These are phyloP conservation scores for Starmerella geochares DNA, from an alignment of 805 yeast genomes.

Conservation along the genomic window DNA sequence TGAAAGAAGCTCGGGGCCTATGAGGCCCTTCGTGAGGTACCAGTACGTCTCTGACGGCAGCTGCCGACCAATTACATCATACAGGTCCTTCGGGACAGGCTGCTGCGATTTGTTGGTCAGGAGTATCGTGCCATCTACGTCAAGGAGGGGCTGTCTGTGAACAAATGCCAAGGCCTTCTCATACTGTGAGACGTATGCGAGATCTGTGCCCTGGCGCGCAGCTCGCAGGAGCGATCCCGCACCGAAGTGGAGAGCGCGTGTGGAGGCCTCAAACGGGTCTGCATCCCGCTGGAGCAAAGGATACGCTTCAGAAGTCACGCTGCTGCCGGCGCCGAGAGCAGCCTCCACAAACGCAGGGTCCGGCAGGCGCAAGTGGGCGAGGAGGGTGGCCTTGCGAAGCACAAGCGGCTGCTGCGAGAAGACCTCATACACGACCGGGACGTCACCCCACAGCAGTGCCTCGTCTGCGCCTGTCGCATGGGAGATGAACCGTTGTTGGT, in stretches of 20 bases:
- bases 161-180: conserved; percentile 61
- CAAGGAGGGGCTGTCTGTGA: conserved; percentile 64
- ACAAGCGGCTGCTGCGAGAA: conserved; percentile 57
- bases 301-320: conserved; percentile 11
- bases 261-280: conserved; percentile 6
- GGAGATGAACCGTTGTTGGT: conserved; percentile 47
- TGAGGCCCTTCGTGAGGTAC: conserved; percentile 68
- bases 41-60: conserved; percentile 77
- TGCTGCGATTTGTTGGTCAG: conserved; percentile 40
- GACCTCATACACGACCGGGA: conserved; percentile 62
- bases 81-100: conserved; percentile 63
- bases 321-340: conserved; percentile 57
- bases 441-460: conserved; percentile 47
- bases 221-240: conserved; percentile 8
- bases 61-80: conserved; percentile 71
- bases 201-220: conserved; percentile 24
- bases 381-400: conserved; percentile 47
- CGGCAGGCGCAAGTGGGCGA: conserved; percentile 49
- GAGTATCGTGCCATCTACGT: conserved; percentile 57
- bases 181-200: conserved; percentile 40
- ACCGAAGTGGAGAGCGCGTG: conserved; percentile 12
- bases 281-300: conserved; percentile 11
- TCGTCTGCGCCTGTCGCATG: conserved; percentile 81
- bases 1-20: conserved; percentile 53
- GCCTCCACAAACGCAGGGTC: conserved; percentile 65